Conservation (phyloP, 305 asterid genomes). For the Solanum hybrid region DNA sequence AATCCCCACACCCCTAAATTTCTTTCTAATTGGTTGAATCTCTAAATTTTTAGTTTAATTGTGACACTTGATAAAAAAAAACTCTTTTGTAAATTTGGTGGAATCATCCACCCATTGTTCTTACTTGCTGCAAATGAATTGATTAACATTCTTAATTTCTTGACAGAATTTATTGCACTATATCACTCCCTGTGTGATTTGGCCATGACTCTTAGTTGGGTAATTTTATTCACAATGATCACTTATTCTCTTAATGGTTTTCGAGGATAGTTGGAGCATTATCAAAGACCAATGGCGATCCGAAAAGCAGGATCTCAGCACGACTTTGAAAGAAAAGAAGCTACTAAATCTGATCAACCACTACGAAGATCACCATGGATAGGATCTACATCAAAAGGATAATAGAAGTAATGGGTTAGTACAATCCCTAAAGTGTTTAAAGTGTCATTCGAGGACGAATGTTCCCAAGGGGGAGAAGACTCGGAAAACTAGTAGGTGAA, state of each 20-base stretch:
- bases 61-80: not conserved
- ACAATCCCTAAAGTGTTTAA: not conserved
- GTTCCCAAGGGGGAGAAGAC: too few relatives aligned
- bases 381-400: not conserved
- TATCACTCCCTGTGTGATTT: not conserved
- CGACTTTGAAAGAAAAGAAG: not conserved
- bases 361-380: not conserved
- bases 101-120: not conserved
- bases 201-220: not conserved
- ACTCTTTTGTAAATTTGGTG: not conserved
- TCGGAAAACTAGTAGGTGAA: too few relatives aligned
- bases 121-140: not conserved
- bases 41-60: too few relatives aligned
- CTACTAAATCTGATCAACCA: not conserved
- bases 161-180: not conserved
- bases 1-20: not conserved
- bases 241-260: not conserved
- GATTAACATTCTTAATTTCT: not conserved
- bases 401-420: not conserved
- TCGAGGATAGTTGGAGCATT: not conserved
- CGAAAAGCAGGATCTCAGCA: not conserved
- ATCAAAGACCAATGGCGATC: not conserved
- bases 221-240: not conserved
- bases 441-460: too few relatives aligned
- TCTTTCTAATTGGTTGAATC: not conserved